phyloP scores from a whole-genome alignment of 2,329 filamentous ascomycete species.

The Fusarium sp. region DNA sequence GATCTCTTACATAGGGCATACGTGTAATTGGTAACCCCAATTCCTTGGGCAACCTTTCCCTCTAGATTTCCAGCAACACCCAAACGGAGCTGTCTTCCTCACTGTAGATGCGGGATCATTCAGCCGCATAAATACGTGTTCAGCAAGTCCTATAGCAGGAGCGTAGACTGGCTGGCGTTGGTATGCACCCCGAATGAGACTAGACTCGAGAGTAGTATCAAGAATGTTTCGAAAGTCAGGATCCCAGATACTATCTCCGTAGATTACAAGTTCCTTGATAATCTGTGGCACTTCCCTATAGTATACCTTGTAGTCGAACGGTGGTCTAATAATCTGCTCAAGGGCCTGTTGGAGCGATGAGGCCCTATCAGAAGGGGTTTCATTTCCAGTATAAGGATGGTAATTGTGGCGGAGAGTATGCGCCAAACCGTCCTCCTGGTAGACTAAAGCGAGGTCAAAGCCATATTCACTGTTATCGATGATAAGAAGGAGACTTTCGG shows the following conservation, averaged over 20 bases:
- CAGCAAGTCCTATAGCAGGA: background rate
- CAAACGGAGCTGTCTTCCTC: background rate
- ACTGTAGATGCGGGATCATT: background rate
- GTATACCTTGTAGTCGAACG: background rate
- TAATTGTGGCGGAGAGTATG: background rate
- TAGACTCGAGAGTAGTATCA: background rate
- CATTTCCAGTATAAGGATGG: background rate
- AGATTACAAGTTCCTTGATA: background rate
- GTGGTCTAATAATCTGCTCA: fast-evolving
- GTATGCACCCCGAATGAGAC: background rate
- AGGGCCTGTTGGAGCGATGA: background rate
- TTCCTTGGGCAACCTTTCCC: background rate
- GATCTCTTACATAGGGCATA: background rate
- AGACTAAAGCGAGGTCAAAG: background rate
- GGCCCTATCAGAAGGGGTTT: background rate
- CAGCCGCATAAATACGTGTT: background rate
- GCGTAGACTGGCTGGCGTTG: background rate
- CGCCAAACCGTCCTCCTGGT: fast-evolving
- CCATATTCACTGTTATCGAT: background rate
- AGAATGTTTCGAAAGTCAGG: background rate
- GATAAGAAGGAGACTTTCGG: background rate
- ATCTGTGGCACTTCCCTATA: fast-evolving
- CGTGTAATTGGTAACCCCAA: background rate
- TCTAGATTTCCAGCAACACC: background rate
- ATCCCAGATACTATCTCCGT: background rate